Evolutionary conservation across 192 early-diverging fungal species (phyloP), one percentile per base, ranked within the genome.

Genomic region (Helicostylum pulchrum): DNA sequence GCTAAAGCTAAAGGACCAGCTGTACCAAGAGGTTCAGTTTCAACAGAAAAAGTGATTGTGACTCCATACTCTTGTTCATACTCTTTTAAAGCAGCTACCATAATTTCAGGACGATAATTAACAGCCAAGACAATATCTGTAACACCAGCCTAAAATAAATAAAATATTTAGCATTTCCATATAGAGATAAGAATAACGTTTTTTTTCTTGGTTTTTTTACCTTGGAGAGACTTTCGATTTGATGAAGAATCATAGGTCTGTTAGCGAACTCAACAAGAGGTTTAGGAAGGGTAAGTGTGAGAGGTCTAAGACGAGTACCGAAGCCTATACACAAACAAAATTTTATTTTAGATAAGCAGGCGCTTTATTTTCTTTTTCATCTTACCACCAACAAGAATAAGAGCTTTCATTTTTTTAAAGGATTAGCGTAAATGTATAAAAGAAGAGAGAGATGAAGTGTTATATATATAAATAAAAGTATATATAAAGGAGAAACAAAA

Each of bases 231-330:
- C 90, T 94, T 74, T 97, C 96, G 67, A 99, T 98, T 81, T 99
- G 97, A 78, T 99, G 97, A 62, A 96, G 83, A 79, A 99, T 96
- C 92, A 99, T 98, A 61, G 93, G 96, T 77, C 86, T 91, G 85
- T 99, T 99, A 42, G 92, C 93, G 80, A 99, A 99, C 80, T 99
- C 96, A n/a, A 99, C 96, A 52, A 99, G 84, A 50, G 97, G 97
- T 81, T 99, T 99, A 62, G 97, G 97, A 47, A 94, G 82, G 48
- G 96, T 89, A 61, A 99, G 83, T 15, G 97, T 99, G 56, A 99
- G 85, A 47, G 97, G 97, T 39, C 97, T 88, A 71, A 99, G 88
- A 75, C 97, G 92, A 52, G 97, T 99, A 70, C 97, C 97, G 77
- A 96, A 99, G 55, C 97, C 93, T 93, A n/a, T n/a, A n/a, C n/a